Percentiles rank a stretch among this genome's conserved stretches.
Conservation (phyloP, 1,284 basidiomycete species). For the Chalciporus sp. region DNA sequence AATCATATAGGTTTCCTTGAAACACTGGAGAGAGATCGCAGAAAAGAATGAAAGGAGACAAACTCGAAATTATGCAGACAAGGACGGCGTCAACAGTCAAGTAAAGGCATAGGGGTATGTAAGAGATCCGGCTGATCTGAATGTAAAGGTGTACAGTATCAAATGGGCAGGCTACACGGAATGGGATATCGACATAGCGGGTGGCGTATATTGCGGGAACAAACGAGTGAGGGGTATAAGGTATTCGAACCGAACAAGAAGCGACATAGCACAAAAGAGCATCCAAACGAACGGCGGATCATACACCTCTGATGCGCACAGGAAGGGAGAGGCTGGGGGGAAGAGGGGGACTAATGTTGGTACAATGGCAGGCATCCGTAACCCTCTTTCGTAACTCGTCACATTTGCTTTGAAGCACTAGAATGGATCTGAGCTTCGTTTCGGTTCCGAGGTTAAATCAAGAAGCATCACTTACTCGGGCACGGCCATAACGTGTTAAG, state of each 20-base stretch:
- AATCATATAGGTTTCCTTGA: background rate
- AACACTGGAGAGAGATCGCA: background rate
- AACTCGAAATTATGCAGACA: slow-evolving; percentile 15
- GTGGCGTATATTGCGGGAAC: slow-evolving; percentile 27
- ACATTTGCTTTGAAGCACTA: slow-evolving; percentile 49
- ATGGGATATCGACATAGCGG: slow-evolving; percentile 30
- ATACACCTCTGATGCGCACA: slow-evolving; percentile 30
- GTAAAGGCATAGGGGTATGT: slow-evolving; percentile 8
- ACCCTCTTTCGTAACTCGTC: slow-evolving; percentile 49
- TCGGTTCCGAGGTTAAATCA: slow-evolving; percentile 6
- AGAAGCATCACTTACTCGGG: slow-evolving; percentile 44
- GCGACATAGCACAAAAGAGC: background rate
- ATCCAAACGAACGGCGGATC: slow-evolving; percentile 8
- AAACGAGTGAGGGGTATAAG: slow-evolving; percentile 32
- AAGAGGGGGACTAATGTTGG: slow-evolving; percentile 43
- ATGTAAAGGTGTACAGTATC: slow-evolving; percentile 29
- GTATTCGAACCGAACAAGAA: slow-evolving; percentile 10
- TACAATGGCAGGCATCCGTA: slow-evolving; percentile 46
- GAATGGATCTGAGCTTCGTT: slow-evolving; percentile 5
- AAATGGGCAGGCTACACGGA: slow-evolving; percentile 30
- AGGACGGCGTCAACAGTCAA: slow-evolving; percentile 1
- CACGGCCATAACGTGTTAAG: slow-evolving; percentile 75
- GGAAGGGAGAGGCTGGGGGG: slow-evolving; percentile 42
- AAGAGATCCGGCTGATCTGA: background rate
- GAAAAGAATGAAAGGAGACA: slow-evolving; percentile 8